These are phyloP conservation scores for Erodium chrysanthum DNA, from an alignment of 441 rosid species.

Conservation along the genomic window DNA sequence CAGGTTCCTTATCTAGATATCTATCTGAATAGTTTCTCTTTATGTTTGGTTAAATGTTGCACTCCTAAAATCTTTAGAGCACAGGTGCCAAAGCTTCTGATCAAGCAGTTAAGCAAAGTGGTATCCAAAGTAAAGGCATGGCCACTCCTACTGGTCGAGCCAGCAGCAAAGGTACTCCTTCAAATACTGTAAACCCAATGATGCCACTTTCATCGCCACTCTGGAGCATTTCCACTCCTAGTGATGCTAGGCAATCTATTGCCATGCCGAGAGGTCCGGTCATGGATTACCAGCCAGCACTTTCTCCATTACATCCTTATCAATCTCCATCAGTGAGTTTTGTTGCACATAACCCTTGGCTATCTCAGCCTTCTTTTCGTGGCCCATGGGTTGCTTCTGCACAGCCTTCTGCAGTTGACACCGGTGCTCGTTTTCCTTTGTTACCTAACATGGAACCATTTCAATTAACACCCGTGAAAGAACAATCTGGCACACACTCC, in stretches of 20 bases:
- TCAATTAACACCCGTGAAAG: slow-evolving; percentile 51
- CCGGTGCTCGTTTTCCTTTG: slow-evolving; percentile 45
- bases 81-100: slow-evolving; percentile 43
- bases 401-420: slow-evolving; percentile 49
- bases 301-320: slow-evolving; percentile 59
- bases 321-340: slow-evolving; percentile 56
- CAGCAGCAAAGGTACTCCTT: slow-evolving; percentile 44
- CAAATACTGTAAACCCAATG: slow-evolving; percentile 43
- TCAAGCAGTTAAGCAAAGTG: slow-evolving; percentile 43
- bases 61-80: slow-evolving; percentile 16
- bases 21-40: slow-evolving; percentile 14
- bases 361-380: slow-evolving; percentile 62
- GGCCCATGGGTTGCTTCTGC: slow-evolving; percentile 67
- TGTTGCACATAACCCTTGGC: slow-evolving; percentile 62
- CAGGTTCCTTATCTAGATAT: slow-evolving; percentile 39
- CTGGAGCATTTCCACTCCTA: slow-evolving; percentile 66
- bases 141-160: slow-evolving; percentile 45
- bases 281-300: slow-evolving; percentile 51
- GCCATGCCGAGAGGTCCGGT: slow-evolving; percentile 48
- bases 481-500: slow-evolving; percentile 36
- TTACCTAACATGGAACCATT: slow-evolving; percentile 49
- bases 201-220: slow-evolving; percentile 79
- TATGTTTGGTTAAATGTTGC: slow-evolving; percentile 14
- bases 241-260: slow-evolving; percentile 51
- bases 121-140: slow-evolving; percentile 37